Evolutionary conservation across 2,329 filamentous ascomycete species (phyloP).

Genomic region (Zasmidium cellare): DNA sequence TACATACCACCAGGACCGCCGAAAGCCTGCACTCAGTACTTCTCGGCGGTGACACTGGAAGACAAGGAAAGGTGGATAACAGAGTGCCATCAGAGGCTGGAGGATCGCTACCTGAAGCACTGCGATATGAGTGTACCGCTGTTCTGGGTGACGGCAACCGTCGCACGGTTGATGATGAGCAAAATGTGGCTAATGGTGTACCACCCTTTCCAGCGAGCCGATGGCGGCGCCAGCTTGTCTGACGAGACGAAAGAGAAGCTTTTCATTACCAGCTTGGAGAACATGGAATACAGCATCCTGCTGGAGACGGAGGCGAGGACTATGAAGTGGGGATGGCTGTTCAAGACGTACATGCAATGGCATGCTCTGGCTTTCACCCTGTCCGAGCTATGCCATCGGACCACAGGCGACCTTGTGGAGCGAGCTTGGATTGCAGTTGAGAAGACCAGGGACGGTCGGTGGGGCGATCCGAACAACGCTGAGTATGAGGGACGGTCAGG

Average conservation of each 20-base stretch:
- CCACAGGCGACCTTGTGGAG: constrained; percentile 58
- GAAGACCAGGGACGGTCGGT: constrained; percentile 44
- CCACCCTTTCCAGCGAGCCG: constrained; percentile 67
- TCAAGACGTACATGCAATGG: constrained; percentile 66
- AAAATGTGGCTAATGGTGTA: constrained; percentile 79
- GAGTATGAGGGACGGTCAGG: constrained; percentile 42
- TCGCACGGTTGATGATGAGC: constrained; percentile 70
- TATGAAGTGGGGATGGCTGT: constrained; percentile 65
- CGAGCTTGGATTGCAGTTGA: constrained; percentile 62
- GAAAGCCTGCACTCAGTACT: constrained; percentile 42
- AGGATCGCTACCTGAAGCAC: constrained; percentile 51
- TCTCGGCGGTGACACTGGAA: constrained; percentile 45
- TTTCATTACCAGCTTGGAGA: constrained; percentile 71
- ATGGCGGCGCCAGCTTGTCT: constrained; percentile 57
- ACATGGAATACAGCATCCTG: constrained; percentile 69
- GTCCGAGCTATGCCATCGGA: constrained; percentile 59
- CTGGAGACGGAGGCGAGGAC: constrained; percentile 64
- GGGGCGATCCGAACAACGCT: constrained; percentile 31
- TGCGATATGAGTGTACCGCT: constrained; percentile 59
- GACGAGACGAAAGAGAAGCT: constrained; percentile 67
- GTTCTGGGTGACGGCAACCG: constrained; percentile 68
- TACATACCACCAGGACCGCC: constrained; percentile 46
- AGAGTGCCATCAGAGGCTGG: constrained; percentile 47
- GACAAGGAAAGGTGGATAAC: constrained; percentile 54
- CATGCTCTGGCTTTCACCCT: constrained; percentile 63